phyloP scores from a whole-genome alignment of 352 stramenopile species.

The Phytopythium ostracodes region DNA sequence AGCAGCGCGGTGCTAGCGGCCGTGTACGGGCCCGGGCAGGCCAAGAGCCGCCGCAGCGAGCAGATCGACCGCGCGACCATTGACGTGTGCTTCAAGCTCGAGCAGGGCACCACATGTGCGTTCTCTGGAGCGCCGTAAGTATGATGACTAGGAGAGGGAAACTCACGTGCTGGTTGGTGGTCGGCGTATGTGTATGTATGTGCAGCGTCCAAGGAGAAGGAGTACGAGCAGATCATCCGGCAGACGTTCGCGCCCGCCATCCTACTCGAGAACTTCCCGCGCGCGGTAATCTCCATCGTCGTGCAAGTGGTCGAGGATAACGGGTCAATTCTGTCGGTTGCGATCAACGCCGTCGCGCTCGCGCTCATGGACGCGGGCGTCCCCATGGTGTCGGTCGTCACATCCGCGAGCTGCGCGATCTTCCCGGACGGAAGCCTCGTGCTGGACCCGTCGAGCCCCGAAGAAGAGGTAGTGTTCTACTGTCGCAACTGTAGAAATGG shows the following conservation, averaged over 20 bases:
- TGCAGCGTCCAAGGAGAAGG: conserved; percentile 76
- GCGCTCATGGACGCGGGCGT: conserved; percentile 78
- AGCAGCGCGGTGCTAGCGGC: conserved; percentile 69
- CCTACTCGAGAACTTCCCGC: conserved; percentile 63
- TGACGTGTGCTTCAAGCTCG: conserved; percentile 79
- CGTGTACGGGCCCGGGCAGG: conserved; percentile 72
- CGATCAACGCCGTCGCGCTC: conserved; percentile 75
- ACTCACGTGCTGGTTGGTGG: neutral
- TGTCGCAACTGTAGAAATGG: neutral
- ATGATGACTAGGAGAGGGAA: neutral
- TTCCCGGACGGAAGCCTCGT: conserved; percentile 59
- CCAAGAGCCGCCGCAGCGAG: conserved; percentile 67
- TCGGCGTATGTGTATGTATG: neutral
- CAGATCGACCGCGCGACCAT: conserved; percentile 57
- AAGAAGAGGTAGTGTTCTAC: conserved; percentile 53
- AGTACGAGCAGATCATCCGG: conserved; percentile 80
- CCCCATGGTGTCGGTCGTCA: conserved; percentile 69
- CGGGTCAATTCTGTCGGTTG: conserved; percentile 73
- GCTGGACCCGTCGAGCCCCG: conserved; percentile 56
- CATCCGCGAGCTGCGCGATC: conserved; percentile 63
- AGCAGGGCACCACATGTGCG: conserved; percentile 70
- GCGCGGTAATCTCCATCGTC: conserved; percentile 82
- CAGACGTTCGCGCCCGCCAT: conserved; percentile 73
- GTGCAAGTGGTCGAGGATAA: conserved; percentile 85
- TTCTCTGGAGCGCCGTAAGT: conserved; percentile 5